Evolutionary conservation across 306 rosid genomes (phyloP), one percentile per base, ranked within the genome.

Genomic region (Lupinus albus): DNA sequence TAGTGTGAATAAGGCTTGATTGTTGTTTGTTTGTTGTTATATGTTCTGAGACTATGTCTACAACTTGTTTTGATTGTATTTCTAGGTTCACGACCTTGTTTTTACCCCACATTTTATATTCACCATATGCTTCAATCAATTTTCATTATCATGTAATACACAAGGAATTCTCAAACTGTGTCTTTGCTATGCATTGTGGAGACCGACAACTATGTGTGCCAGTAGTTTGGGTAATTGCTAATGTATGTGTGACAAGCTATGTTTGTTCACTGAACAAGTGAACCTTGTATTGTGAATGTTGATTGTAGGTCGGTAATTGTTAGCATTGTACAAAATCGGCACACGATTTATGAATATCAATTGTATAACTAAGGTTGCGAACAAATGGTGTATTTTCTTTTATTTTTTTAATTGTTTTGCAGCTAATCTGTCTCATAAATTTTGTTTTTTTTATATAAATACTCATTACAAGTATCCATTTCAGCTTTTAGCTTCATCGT

Each of bases 401-500:
- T 21, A 28, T 32, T 54, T 18, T 4, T 46, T 67, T 56, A 17
- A 3, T 36, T 61, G 18, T 50, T 48, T 15, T 65, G 76, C 61
- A 67, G 38, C 74, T 38, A 55, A 55, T 41, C 60, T 48, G 28
- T 48, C n/a, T 62, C 54, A 47, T 30, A 1, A 59, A 14, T 64
- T 62, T 32, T 68, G 59, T 48, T 38, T 44, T 21, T 52, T 48
- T 38, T 44, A 14, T 52, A 51, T 61, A 5, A 54, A 70, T 50
- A 28, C 81, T 77, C 58, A 39, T 64, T 28, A 10, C n/a, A 1
- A 45, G 35, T 59, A 14, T 70, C 74, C 25, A 41, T 74, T 77
- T 58, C 72, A 86, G 88, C 83, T 86, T 62, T 58, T 83, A 77
- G 79, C 86, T 79, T 81, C 83, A 39, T 81, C 79, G 3, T 20